A percentile compares a stretch with the other conserved stretches of the same genome.
Conservation (phyloP, 177 flowering plant genomes). For the Telopea speciosissima region DNA sequence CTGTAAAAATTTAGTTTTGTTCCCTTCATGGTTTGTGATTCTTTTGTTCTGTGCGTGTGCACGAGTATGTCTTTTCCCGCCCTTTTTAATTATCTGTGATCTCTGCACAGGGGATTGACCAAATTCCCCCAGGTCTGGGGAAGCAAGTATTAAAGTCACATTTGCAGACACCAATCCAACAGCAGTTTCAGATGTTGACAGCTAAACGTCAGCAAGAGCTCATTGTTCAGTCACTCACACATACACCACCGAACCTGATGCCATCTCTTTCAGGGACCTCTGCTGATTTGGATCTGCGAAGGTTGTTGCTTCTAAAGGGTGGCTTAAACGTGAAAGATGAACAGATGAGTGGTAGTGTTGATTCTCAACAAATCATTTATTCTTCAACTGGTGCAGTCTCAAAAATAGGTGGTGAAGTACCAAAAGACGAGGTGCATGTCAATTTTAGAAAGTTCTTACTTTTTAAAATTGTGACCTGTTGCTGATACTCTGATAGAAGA, state of each 20-base stretch:
- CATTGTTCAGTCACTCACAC: constrained; percentile 4
- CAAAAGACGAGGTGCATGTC: not conserved
- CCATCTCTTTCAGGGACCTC: constrained; percentile 6
- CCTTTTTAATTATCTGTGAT: not conserved
- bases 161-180: constrained; percentile 11
- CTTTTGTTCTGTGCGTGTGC: no score
- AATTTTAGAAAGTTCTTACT: no score
- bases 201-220: constrained; percentile 5
- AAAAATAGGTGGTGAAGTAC: not conserved
- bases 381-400: not conserved
- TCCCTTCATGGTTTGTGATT: no score
- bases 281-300: not conserved
- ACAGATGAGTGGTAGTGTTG: not conserved
- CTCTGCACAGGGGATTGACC: constrained; percentile 4
- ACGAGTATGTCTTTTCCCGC: no score
- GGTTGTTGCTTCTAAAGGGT: constrained; percentile 2
- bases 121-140: constrained; percentile 8
- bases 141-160: constrained; percentile 5
- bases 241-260: not conserved
- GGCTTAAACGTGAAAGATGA: constrained; percentile 1
- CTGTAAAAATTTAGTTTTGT: no score
- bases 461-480: no score
- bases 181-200: constrained; percentile 6
- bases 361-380: not conserved
- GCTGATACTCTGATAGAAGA: no score